These are phyloP conservation scores for Obba rivulosa DNA, from an alignment of 768 basidiomycete species.

Conservation along the genomic window DNA sequence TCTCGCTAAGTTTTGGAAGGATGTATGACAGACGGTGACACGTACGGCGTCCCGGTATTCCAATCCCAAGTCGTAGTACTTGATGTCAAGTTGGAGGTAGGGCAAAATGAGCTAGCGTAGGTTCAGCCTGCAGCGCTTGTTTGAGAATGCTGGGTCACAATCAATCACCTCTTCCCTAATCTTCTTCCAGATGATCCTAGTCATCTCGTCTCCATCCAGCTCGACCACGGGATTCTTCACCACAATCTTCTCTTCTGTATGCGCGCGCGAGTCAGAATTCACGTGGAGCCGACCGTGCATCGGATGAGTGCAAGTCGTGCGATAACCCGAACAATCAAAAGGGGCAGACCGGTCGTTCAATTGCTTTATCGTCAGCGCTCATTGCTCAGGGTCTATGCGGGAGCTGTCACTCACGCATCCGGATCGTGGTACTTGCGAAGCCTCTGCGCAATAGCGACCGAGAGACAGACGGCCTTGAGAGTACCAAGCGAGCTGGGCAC, in stretches of 20 bases:
- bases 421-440: slow-evolving; percentile 14
- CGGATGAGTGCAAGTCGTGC: neutral
- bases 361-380: neutral
- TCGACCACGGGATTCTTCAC: slow-evolving; percentile 90
- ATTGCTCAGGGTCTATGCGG: neutral
- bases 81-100: slow-evolving; percentile 92
- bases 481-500: no score
- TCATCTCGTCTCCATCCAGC: slow-evolving; percentile 99
- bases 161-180: slow-evolving; percentile 79
- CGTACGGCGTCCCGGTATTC: slow-evolving; percentile 84
- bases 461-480: no score
- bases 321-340: neutral
- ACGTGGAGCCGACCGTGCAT: neutral
- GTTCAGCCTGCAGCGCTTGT: neutral
- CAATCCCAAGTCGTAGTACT: slow-evolving; percentile 96
- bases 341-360: neutral
- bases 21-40: neutral
- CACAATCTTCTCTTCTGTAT: slow-evolving; percentile 51
- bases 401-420: slow-evolving; percentile 14
- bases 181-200: slow-evolving; percentile 98
- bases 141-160: slow-evolving; percentile 1
- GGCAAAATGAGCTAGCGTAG: slow-evolving; percentile 83
- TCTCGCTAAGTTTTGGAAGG: neutral
- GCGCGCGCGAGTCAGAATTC: neutral
- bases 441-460: slow-evolving; percentile 6